These are phyloP conservation scores for Inga oerstediana DNA, from an alignment of 306 rosid genomes.

Conservation along the genomic window DNA sequence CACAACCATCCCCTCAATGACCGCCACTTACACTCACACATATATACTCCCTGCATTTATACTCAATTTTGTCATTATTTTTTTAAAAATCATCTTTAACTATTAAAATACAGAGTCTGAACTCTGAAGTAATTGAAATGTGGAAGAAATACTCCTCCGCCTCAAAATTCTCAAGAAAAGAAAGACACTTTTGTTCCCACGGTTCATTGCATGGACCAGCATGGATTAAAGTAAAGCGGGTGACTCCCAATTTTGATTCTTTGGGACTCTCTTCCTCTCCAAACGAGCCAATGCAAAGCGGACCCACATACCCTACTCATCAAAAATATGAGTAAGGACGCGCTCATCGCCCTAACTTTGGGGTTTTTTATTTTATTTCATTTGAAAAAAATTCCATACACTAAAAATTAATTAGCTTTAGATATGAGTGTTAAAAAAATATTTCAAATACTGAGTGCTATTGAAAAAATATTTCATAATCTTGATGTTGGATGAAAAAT, in stretches of 20 bases:
- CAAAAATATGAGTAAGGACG: too few relatives aligned
- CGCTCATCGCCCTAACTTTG: too few relatives aligned
- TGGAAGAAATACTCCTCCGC: neutral
- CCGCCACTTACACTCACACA: neutral
- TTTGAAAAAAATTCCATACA: too few relatives aligned
- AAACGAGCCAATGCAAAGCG: neutral
- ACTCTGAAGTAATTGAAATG: neutral
- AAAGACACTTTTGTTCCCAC: neutral
- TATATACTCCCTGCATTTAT: neutral
- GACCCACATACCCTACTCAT: too few relatives aligned
- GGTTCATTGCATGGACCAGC: slow-evolving; percentile 6
- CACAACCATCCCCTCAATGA: neutral
- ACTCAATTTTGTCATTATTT: neutral
- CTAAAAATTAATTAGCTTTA: too few relatives aligned
- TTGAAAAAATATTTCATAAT: too few relatives aligned
- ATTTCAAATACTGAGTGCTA: too few relatives aligned
- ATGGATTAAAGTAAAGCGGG: neutral
- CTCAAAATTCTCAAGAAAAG: neutral
- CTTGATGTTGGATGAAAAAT: too few relatives aligned
- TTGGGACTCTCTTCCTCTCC: neutral
- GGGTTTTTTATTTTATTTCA: too few relatives aligned
- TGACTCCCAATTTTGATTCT: neutral
- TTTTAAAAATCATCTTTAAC: neutral
- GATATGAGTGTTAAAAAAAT: too few relatives aligned
- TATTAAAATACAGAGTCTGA: neutral